Evolutionary conservation across 257 asterid species (phyloP).

Genomic region (Gentiana macrophylla): DNA sequence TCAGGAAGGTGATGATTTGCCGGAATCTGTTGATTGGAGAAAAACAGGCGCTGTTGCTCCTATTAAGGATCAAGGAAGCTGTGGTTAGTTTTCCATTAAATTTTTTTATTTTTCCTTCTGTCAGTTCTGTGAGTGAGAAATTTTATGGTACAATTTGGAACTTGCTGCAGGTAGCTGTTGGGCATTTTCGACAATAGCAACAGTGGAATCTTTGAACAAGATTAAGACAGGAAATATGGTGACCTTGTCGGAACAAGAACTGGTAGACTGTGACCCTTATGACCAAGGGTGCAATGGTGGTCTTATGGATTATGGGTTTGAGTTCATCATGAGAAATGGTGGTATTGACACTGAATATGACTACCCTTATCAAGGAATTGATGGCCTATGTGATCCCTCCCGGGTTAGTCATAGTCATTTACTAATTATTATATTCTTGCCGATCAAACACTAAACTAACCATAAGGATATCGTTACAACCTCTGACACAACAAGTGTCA

Average conservation of each 20-base stretch:
- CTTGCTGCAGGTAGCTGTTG: constrained; percentile 54
- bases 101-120: too few relatives aligned
- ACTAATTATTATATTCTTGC: neutral
- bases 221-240: constrained; percentile 53
- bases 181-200: constrained; percentile 75
- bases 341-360: constrained; percentile 70
- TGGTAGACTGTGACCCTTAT: constrained; percentile 52
- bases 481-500: too few relatives aligned
- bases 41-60: constrained; percentile 55
- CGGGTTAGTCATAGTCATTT: constrained; percentile 27
- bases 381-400: constrained; percentile 45
- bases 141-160: neutral
- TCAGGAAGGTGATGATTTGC: constrained; percentile 33
- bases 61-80: constrained; percentile 53
- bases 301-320: constrained; percentile 71
- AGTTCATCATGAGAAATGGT: constrained; percentile 57
- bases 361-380: constrained; percentile 58
- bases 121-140: neutral
- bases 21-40: constrained; percentile 74
- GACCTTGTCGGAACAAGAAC: constrained; percentile 62
- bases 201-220: constrained; percentile 55
- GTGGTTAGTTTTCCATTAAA: constrained; percentile 27
- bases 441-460: neutral
- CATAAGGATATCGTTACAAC: too few relatives aligned
- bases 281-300: constrained; percentile 76